Evolutionary conservation across 2,329 filamentous ascomycete species (phyloP), one percentile per base, ranked within the genome.

Genomic region (Cercospora janseana): DNA sequence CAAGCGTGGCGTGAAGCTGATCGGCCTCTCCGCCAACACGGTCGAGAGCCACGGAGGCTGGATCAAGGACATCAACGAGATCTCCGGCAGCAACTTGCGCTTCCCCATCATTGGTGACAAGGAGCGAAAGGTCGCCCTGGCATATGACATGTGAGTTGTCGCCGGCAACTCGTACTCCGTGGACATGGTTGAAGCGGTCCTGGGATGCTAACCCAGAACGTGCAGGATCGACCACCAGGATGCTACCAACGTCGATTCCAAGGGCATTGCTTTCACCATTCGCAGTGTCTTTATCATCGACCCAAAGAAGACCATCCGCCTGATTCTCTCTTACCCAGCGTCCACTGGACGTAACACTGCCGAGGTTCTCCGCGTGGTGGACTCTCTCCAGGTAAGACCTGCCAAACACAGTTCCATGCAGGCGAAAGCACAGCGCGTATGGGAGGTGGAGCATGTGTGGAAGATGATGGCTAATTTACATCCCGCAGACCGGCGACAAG

Each of bases 211-310:
- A 57, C 29, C 35, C 29, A 27, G 16, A 23, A 18, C 15, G 16
- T 21, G 27, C 59, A 75, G 72, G 72, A 66, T 78, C 34, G 75
- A 77, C 64, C 67, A 76, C 66, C 75, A 77, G 60, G 75, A 77
- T 58, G 74, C 78, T 53, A 81, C 80, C 69, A 81, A 81, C 66
- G 75, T 83, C 57, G 76, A 81, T 61, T 64, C 64, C 55, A 78
- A 77, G 71, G 75, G 75, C 65, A 71, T 75, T 52, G 79, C 80
- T 42, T 82, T 83, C 69, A 83, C 80, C 63, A 83, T 83, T 69
- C 79, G 80, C 66, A 80, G 77, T 48, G 80, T 83, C 64, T 83
- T 83, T 72, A 71, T 82, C 68, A 81, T 83, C 68, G 80, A 83
- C 72, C 80, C 80, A 50, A 79, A 78, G 71, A 82, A 82, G 75